Evolutionary conservation across 2,329 filamentous ascomycete species (phyloP).

Genomic region (Aspergillus sp.): DNA sequence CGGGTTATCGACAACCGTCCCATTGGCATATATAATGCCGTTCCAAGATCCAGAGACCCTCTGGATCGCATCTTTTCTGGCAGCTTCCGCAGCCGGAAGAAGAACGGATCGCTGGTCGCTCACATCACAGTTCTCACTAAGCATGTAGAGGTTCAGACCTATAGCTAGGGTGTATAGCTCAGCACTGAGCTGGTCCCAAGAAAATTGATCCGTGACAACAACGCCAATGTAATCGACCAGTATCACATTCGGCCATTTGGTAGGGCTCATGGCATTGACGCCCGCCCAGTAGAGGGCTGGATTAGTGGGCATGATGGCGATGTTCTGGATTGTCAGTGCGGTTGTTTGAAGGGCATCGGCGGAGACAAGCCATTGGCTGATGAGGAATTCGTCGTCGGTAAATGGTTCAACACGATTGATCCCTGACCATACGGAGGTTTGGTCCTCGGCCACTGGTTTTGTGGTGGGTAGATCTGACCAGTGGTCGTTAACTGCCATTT

Average conservation of each 20-base stretch:
- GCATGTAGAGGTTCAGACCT: conserved; percentile 14
- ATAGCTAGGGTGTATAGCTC: conserved; percentile 13
- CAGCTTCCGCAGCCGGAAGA: background rate
- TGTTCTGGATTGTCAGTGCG: conserved; percentile 6
- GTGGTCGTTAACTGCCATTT: conserved; percentile 6
- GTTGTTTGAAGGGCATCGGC: conserved; percentile 9
- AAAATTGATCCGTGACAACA: conserved; percentile 4
- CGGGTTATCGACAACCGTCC: conserved; percentile 7
- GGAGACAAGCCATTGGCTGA: conserved; percentile 11
- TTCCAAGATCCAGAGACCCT: conserved; percentile 1
- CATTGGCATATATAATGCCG: conserved; percentile 15
- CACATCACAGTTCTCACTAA: conserved; percentile 16
- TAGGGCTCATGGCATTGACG: conserved; percentile 8
- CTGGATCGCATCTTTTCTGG: background rate
- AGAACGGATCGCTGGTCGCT: conserved; percentile 6
- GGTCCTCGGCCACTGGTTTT: conserved; percentile 8
- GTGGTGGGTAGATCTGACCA: conserved; percentile 9
- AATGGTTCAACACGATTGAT: conserved; percentile 1
- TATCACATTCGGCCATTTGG: conserved; percentile 12
- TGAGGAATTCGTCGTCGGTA: conserved; percentile 9
- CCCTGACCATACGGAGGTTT: conserved; percentile 5
- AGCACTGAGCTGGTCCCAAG: conserved; percentile 10
- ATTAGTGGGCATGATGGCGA: conserved; percentile 11
- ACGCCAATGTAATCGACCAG: conserved; percentile 13
- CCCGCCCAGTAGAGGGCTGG: conserved; percentile 12